phyloP scores from a whole-genome alignment of 2,329 filamentous ascomycete genomes.

The Cryphonectria nitschkei region DNA sequence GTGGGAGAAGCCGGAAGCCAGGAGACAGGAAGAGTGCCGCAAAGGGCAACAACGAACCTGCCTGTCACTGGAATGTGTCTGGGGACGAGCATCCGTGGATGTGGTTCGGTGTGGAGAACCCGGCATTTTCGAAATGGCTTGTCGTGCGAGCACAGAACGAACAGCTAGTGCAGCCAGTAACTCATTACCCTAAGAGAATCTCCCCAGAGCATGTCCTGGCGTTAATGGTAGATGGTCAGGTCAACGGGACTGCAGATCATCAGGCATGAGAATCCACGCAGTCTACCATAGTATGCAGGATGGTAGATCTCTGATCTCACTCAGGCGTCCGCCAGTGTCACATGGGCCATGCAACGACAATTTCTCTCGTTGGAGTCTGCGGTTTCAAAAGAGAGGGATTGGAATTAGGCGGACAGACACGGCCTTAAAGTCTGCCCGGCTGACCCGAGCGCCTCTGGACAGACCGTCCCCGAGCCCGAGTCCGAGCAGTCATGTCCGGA shows the following conservation, averaged over 20 bases:
- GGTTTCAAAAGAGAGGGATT: neutral
- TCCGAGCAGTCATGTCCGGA: neutral
- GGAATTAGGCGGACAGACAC: neutral
- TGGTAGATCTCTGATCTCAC: neutral
- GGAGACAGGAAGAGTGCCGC: neutral
- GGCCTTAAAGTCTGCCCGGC: conserved; percentile 8
- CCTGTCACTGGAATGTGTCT: neutral
- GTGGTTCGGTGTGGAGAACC: neutral
- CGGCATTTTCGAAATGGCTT: conserved; percentile 4
- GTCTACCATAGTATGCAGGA: neutral
- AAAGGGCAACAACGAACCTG: neutral
- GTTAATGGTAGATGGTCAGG: neutral
- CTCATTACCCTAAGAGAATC: neutral
- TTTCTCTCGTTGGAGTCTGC: neutral
- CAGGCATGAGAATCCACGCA: neutral
- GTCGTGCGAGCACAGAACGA: neutral
- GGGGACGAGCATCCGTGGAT: neutral
- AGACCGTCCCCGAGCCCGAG: neutral
- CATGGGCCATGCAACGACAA: conserved; percentile 1
- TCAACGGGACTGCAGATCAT: neutral
- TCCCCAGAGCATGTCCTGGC: neutral
- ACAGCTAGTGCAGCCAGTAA: neutral
- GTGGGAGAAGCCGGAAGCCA: conserved; percentile 31
- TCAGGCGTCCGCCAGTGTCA: neutral
- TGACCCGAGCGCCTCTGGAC: neutral